Evolutionary conservation across 2,329 filamentous ascomycete species (phyloP).

Genomic region (Pyricularia grisea): DNA sequence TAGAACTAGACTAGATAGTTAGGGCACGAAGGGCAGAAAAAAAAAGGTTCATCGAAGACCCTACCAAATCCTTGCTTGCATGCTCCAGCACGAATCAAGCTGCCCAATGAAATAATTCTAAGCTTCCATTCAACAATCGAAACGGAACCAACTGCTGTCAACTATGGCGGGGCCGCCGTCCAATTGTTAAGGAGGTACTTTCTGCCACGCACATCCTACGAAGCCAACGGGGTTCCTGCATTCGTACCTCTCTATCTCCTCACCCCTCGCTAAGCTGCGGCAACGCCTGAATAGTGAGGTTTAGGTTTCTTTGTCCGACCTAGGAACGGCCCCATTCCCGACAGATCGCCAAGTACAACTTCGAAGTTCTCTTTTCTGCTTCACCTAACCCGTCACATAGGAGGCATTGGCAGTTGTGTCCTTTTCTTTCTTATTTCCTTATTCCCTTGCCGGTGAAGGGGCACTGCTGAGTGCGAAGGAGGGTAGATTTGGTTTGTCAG

Average conservation of each 20-base stretch:
- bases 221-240: neutral
- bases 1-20: neutral
- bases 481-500: neutral
- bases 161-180: neutral
- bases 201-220: neutral
- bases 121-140: neutral
- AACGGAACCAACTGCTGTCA: neutral
- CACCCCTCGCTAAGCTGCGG: neutral
- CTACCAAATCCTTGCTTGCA: neutral
- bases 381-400: neutral
- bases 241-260: neutral
- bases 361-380: neutral
- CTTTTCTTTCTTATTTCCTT: neutral
- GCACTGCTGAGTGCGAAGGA: neutral
- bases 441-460: neutral
- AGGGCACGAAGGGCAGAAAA: neutral
- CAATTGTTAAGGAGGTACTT: neutral
- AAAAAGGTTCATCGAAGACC: neutral
- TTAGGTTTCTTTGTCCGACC: neutral
- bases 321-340: neutral
- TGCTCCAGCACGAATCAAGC: neutral
- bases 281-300: neutral
- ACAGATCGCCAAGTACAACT: neutral
- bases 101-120: neutral
- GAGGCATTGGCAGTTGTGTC: neutral